Percentiles rank a stretch among this genome's conserved stretches.
phyloP scores from a whole-genome alignment of 73 alveolate genomes.

The Symbiodinium natans region DNA sequence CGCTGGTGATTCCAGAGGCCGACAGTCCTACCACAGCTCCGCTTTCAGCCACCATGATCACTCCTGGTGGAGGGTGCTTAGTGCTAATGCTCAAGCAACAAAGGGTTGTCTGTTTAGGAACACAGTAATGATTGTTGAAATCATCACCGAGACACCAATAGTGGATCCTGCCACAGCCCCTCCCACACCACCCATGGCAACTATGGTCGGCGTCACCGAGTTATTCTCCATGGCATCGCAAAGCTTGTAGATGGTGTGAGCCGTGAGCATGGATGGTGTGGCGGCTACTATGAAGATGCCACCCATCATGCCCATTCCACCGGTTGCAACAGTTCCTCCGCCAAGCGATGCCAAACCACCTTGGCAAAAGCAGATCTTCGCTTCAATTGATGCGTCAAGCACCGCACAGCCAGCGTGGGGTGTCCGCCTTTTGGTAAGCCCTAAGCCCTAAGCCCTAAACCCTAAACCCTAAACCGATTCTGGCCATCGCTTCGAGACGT shows the following conservation, averaged over 20 bases:
- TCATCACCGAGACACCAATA: background rate
- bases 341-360: slow-evolving; percentile 58
- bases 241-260: slow-evolving; percentile 37
- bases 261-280: slow-evolving; percentile 25
- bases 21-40: slow-evolving; percentile 56
- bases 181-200: slow-evolving; percentile 36
- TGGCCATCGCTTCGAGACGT: no score
- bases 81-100: no score
- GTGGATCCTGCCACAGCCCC: slow-evolving; percentile 38
- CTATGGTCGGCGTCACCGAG: slow-evolving; percentile 49
- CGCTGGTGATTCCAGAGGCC: slow-evolving; percentile 55
- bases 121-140: no score
- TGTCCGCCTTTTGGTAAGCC: background rate
- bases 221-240: slow-evolving; percentile 47
- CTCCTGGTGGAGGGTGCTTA: no score
- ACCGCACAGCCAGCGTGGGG: background rate
- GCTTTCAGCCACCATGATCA: slow-evolving; percentile 39
- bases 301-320: slow-evolving; percentile 56
- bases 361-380: background rate
- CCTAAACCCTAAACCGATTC: no score
- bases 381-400: no score
- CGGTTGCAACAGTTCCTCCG: slow-evolving; percentile 36
- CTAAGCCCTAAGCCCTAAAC: no score
- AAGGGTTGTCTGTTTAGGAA: no score
- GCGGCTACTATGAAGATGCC: slow-evolving; percentile 60